A percentile compares a stretch with the other conserved stretches of the same genome.
These are phyloP conservation scores for Neurospora pannonica DNA, from an alignment of 495 filamentous ascomycete species.

Conservation along the genomic window DNA sequence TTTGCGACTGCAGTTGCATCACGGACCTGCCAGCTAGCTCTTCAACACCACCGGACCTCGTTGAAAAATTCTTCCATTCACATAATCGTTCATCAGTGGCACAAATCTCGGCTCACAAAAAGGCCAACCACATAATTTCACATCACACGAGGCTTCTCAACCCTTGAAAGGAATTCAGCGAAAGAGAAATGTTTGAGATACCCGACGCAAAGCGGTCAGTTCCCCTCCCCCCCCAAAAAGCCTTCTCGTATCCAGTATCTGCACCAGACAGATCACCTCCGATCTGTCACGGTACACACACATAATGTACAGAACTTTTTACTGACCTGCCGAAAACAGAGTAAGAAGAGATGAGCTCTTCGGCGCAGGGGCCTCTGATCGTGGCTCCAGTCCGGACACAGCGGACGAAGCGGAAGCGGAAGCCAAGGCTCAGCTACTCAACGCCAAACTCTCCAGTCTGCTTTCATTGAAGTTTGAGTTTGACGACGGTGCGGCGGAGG, in stretches of 20 bases:
- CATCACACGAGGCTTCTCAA: neutral
- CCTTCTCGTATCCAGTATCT: neutral
- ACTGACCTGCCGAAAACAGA: constrained; percentile 16
- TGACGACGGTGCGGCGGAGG: neutral
- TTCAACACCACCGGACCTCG: neutral
- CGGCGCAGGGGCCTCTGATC: constrained; percentile 21
- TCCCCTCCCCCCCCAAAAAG: neutral
- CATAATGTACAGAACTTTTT: neutral
- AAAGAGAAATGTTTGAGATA: constrained; percentile 39
- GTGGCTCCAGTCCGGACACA: constrained; percentile 11
- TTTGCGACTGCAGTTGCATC: neutral
- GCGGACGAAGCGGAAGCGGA: constrained; percentile 16
- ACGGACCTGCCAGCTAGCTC: neutral
- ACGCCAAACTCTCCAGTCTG: constrained; percentile 32
- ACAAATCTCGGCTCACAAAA: neutral
- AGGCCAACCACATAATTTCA: neutral
- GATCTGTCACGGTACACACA: neutral
- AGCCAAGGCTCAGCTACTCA: constrained; percentile 25
- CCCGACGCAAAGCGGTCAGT: constrained; percentile 45
- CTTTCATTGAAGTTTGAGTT: constrained; percentile 23
- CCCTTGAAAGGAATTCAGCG: neutral
- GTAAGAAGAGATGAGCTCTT: constrained; percentile 44
- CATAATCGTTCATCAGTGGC: neutral
- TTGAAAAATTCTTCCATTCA: neutral
- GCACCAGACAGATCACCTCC: neutral